Evolutionary conservation across 768 basidiomycete genomes (phyloP).

Genomic region (Lactarius deliciosus): DNA sequence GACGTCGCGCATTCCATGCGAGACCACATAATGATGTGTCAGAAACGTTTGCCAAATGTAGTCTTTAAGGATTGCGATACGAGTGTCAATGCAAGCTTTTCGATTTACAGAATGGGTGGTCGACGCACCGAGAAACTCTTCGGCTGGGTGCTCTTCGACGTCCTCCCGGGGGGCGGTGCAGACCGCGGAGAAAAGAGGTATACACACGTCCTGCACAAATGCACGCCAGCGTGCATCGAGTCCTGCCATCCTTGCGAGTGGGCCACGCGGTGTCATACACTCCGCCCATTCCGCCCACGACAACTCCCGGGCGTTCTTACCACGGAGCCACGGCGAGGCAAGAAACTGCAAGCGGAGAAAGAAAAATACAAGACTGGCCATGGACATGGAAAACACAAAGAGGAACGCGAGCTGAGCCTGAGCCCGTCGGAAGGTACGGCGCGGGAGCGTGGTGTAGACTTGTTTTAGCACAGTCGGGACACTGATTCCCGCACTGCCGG

Average conservation of each 20-base stretch:
- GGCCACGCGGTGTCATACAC: conserved; percentile 42
- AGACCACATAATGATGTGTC: conserved; percentile 66
- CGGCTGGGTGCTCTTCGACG: conserved; percentile 56
- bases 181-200: conserved; percentile 71
- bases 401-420: conserved; percentile 29
- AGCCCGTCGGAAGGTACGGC: conserved; percentile 24
- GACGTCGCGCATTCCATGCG: conserved; percentile 58
- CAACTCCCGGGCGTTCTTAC: conserved; percentile 32
- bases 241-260: conserved; percentile 43
- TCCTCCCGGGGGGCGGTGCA: conserved; percentile 62
- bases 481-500: conserved; percentile 52
- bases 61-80: conserved; percentile 36
- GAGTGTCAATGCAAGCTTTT: neutral
- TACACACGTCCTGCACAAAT: conserved; percentile 54
- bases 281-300: conserved; percentile 53
- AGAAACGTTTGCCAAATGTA: conserved; percentile 70
- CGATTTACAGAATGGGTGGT: neutral
- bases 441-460: conserved; percentile 28
- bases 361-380: conserved; percentile 41
- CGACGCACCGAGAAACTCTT: conserved; percentile 60
- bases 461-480: conserved; percentile 42
- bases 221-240: conserved; percentile 51
- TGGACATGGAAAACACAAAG: conserved; percentile 44
- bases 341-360: conserved; percentile 31
- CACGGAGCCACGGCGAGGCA: conserved; percentile 35